A percentile compares a stretch with the other conserved stretches of the same genome.
Conservation (phyloP, 768 basidiomycete species). For the Phylloporus scabripes region DNA sequence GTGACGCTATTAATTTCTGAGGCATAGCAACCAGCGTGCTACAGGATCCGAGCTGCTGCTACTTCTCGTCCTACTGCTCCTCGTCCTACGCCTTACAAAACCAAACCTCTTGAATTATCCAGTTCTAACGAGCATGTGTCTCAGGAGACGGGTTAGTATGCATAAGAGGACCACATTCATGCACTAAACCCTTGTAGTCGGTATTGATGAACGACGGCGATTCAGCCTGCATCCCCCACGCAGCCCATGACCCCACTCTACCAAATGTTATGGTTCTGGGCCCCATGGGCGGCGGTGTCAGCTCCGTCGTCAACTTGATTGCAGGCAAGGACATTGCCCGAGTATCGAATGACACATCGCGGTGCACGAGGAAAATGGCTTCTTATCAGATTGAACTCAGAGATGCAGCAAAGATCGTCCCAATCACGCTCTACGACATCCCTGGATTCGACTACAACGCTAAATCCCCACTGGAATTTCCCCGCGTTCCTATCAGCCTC, state of each 20-base stretch:
- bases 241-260: conserved; percentile 1
- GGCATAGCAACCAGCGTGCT: conserved; percentile 7
- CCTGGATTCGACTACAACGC: conserved; percentile 19
- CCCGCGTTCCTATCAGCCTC: conserved; percentile 18
- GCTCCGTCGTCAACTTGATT: conserved; percentile 30
- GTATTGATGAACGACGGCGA: conserved; percentile 1
- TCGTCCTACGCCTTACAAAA: background rate
- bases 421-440: conserved; percentile 20
- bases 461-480: conserved; percentile 17
- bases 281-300: conserved; percentile 23
- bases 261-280: conserved; percentile 26
- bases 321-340: conserved; percentile 15
- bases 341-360: conserved; percentile 15
- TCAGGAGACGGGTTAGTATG: conserved; percentile 16
- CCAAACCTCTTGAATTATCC: background rate
- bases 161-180: background rate
- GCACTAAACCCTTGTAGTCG: conserved; percentile 8
- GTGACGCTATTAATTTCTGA: background rate
- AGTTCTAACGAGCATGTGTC: conserved; percentile 10
- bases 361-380: conserved; percentile 15
- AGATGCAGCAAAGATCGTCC: conserved; percentile 5
- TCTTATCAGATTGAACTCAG: conserved; percentile 16
- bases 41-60: background rate
- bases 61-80: background rate
- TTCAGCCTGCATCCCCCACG: background rate